Conservation (phyloP, 1,284 basidiomycete genomes). For the Phellopilus nigrolimitatus region DNA sequence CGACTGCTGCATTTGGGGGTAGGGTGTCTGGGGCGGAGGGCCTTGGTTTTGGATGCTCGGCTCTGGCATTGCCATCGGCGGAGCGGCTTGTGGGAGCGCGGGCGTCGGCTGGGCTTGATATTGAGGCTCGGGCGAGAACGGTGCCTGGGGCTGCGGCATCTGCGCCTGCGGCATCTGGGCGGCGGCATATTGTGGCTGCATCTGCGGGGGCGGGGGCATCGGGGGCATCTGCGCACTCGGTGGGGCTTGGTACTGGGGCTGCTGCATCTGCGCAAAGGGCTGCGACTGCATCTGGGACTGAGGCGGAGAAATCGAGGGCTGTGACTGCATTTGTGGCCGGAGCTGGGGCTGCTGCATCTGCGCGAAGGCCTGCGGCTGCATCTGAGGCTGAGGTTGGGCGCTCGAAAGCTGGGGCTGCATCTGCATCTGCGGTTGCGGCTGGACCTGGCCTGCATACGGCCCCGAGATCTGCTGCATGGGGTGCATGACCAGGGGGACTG, state of each 20-base stretch:
- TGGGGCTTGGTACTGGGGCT: constrained; percentile 2
- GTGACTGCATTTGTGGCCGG: background rate
- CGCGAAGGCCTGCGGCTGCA: background rate
- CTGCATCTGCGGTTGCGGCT: background rate
- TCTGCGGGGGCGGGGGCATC: constrained; percentile 1
- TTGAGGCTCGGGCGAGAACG: background rate
- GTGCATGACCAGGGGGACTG: constrained; percentile 16
- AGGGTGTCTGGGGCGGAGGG: background rate
- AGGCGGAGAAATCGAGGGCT: background rate
- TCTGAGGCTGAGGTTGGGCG: background rate
- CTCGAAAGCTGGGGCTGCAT: background rate
- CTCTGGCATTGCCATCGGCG: background rate
- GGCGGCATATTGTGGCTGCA: background rate
- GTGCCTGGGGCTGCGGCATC: background rate
- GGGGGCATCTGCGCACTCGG: background rate
- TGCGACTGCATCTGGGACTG: constrained; percentile 1
- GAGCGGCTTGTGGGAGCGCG: background rate
- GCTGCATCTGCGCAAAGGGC: constrained; percentile 2
- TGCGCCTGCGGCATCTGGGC: background rate
- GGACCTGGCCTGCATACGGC: constrained; percentile 2
- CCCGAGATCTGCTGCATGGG: constrained; percentile 16
- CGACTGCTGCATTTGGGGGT: background rate
- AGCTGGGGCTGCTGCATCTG: background rate
- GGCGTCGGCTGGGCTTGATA: background rate
- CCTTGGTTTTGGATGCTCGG: background rate